phyloP scores from a whole-genome alignment of 352 stramenopile species.

The Pythium dissotocum region DNA sequence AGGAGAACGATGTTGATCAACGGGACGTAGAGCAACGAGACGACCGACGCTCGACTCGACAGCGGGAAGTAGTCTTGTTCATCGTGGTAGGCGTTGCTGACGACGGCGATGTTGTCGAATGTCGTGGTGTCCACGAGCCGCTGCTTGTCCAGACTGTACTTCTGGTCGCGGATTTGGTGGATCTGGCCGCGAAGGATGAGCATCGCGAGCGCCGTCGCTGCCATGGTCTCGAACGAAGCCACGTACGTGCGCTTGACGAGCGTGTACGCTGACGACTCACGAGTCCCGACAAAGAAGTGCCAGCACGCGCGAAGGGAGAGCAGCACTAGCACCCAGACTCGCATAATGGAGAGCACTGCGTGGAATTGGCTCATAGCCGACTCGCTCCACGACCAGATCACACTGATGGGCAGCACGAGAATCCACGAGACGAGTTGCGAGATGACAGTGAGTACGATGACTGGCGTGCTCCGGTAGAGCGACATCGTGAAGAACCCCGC shows the following conservation, averaged over 20 bases:
- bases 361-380: conserved; percentile 29
- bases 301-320: conserved; percentile 40
- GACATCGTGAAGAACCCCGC: conserved; percentile 21
- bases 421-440: conserved; percentile 52
- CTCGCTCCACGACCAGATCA: conserved; percentile 33
- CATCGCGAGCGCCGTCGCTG: conserved; percentile 6
- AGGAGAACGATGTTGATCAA: conserved; percentile 18
- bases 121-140: conserved; percentile 21
- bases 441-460: conserved; percentile 37
- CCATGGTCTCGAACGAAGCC: conserved; percentile 30
- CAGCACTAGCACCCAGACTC: conserved; percentile 39
- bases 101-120: conserved; percentile 8
- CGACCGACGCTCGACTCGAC: conserved; percentile 16
- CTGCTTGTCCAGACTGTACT: conserved; percentile 26
- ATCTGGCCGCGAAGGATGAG: conserved; percentile 11
- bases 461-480: conserved; percentile 40
- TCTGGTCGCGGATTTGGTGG: conserved; percentile 25
- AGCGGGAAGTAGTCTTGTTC: conserved; percentile 26
- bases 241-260: conserved; percentile 39
- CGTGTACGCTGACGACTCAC: conserved; percentile 32
- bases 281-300: conserved; percentile 31
- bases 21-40: conserved; percentile 22
- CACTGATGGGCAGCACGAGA: conserved; percentile 41
- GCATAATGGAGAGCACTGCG: conserved; percentile 38
- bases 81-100: conserved; percentile 30